A percentile compares a stretch with the other conserved stretches of the same genome.
Conservation (phyloP, 2,329 filamentous ascomycete species). For the Aspergillus neotritici region DNA sequence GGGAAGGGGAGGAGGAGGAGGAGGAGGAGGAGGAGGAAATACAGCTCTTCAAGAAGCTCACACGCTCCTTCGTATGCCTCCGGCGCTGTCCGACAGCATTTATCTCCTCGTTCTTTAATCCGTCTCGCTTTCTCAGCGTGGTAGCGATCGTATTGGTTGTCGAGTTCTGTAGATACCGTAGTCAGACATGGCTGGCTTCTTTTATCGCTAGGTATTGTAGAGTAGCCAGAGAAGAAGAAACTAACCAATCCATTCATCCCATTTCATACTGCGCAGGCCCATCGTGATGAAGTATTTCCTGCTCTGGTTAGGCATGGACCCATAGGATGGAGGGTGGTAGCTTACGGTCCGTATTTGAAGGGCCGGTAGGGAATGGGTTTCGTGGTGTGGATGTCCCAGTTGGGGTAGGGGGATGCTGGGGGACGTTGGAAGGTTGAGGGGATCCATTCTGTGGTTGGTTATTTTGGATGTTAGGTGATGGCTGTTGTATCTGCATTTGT, state of each 20-base stretch:
- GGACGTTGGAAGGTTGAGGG: constrained; percentile 57
- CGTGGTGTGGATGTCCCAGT: constrained; percentile 64
- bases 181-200: too few species aligned
- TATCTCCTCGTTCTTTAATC: constrained; percentile 60
- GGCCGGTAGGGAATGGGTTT: constrained; percentile 72
- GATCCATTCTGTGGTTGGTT: constrained; percentile 45
- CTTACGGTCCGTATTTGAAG: constrained; percentile 65
- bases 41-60: constrained; percentile 70
- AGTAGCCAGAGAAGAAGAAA: background rate
- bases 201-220: too few species aligned
- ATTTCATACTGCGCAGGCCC: constrained; percentile 65
- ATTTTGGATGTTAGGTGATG: constrained; percentile 34
- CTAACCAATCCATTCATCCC: constrained; percentile 65
- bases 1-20: background rate
- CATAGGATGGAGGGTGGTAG: background rate
- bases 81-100: constrained; percentile 64
- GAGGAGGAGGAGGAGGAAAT: constrained; percentile 9
- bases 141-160: constrained; percentile 69
- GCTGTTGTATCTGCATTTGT: constrained; percentile 15
- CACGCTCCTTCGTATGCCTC: constrained; percentile 66
- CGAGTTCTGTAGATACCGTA: constrained; percentile 54
- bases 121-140: constrained; percentile 66
- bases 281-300: constrained; percentile 68
- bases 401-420: constrained; percentile 55
- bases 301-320: background rate